Base-by-base conservation (phyloP, 345 rosid species). In the Populus davidiana region DNA sequence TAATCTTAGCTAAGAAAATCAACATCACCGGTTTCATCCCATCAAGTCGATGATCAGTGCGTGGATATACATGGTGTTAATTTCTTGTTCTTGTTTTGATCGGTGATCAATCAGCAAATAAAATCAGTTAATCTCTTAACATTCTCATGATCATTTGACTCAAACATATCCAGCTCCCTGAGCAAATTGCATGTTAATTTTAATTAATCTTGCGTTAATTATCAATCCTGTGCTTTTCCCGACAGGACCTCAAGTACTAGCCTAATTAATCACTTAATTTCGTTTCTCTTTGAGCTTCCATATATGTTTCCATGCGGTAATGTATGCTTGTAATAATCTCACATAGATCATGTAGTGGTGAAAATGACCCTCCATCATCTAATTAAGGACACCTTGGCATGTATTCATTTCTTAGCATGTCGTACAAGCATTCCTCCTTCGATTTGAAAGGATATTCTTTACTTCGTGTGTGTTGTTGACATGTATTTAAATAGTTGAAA, bases 351-450 rank as follows among this genome's bases (percentile, higher is more conserved):
- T 4, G 25, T 31, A 43, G 66, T 35, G 79, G 44, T 73, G 69
- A 83, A 64, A 69, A 78, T 47, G 86, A 81, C 78, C 43, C 63
- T 49, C 43, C 63, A 61, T 69, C 67, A 52, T 72, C 69, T 21
- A 8, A 29, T 29, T 29, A 31, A 10, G 25, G 33, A 62, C 49
- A 20, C 59, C 23, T 11, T 2, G 67, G 20, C 54, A 76, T 52
- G 43, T 7, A 13, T 41, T 41, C 2, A 10, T 52, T 33, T 59
- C 25, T 36, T 17, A 66, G 50, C 10, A 10, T 27, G 5, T 41
- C 31, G 20, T 20, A 59, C 61, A 35, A 23, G 70, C 9, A 36
- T 36, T 20, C 75, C 65, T 63, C 6, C 21, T 16, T 5, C 39
- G n/a, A 67, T 41, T 66, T 78, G 64, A 67, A 66, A 59, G 79